Conservation (phyloP, 768 basidiomycete species). For the Boletellus ananas region DNA sequence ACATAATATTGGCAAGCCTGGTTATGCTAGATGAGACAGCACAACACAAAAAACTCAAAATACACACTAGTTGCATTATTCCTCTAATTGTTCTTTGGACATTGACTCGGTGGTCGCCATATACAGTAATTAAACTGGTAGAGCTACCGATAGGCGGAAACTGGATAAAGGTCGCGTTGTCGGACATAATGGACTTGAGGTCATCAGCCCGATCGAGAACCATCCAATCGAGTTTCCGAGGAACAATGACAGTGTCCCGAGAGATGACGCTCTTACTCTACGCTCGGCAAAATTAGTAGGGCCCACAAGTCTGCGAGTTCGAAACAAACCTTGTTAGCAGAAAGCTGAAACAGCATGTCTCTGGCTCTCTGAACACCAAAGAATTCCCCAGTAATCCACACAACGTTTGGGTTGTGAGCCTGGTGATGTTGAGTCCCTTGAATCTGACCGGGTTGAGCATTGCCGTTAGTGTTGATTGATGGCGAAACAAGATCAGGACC, state of each 20-base stretch:
- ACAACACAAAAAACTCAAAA: slow-evolving; percentile 8
- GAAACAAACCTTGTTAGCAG: slow-evolving; percentile 69
- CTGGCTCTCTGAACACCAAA: slow-evolving; percentile 92
- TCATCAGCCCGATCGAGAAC: slow-evolving; percentile 95
- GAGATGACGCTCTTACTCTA: slow-evolving; percentile 90
- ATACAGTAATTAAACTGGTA: slow-evolving; percentile 89
- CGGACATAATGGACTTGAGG: slow-evolving; percentile 86
- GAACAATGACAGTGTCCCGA: slow-evolving; percentile 88
- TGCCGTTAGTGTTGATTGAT: slow-evolving; percentile 34
- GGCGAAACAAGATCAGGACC: slow-evolving; percentile 55
- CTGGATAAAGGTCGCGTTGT: slow-evolving; percentile 94
- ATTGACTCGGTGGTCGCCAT: slow-evolving; percentile 89
- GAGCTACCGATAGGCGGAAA: slow-evolving; percentile 91
- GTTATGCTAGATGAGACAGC: slow-evolving; percentile 10
- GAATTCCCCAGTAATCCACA: slow-evolving; percentile 98
- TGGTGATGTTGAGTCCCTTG: slow-evolving; percentile 23
- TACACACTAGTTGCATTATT: slow-evolving; percentile 88
- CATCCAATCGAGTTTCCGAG: slow-evolving; percentile 98
- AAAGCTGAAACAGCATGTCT: slow-evolving; percentile 91
- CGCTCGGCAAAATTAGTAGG: not conserved
- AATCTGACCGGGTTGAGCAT: slow-evolving; percentile 29
- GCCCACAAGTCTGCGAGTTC: not conserved
- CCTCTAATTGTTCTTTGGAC: slow-evolving; percentile 92
- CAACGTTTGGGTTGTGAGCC: slow-evolving; percentile 64
- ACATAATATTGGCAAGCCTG: slow-evolving; percentile 95